Conservation (phyloP, 768 basidiomycete genomes). For the Lactifluus hygrophoroides region DNA sequence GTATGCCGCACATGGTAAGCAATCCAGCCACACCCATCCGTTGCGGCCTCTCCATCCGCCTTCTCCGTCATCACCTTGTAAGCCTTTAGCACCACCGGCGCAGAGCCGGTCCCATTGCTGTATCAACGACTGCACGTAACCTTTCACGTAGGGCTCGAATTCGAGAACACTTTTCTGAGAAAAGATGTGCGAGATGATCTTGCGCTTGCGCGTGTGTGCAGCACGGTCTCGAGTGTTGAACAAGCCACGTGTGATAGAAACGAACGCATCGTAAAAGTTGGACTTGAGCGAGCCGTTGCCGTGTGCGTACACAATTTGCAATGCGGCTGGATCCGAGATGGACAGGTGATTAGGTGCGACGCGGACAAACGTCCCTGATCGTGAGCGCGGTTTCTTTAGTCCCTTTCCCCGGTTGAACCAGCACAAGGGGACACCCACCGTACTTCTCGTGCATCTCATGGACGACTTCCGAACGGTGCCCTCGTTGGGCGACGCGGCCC, state of each 20-base stretch:
- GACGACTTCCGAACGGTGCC: constrained; percentile 30
- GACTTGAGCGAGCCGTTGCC: constrained; percentile 34
- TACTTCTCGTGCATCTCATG: constrained; percentile 35
- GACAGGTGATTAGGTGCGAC: constrained; percentile 40
- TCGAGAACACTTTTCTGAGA: constrained; percentile 78
- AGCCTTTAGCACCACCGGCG: constrained; percentile 41
- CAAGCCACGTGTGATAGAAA: constrained; percentile 43
- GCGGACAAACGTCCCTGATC: constrained; percentile 33
- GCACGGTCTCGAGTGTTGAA: constrained; percentile 67
- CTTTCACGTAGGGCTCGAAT: constrained; percentile 72
- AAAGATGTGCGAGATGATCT: constrained; percentile 82
- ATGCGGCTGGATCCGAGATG: constrained; percentile 37
- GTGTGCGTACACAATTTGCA: constrained; percentile 36
- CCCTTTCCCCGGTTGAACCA: background rate
- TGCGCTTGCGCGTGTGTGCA: constrained; percentile 81
- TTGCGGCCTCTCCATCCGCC: constrained; percentile 48
- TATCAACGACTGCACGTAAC: constrained; percentile 50
- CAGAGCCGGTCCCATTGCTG: constrained; percentile 66
- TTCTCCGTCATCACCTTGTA: constrained; percentile 46
- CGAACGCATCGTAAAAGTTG: constrained; percentile 37
- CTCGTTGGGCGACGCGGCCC: constrained; percentile 27
- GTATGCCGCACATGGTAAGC: constrained; percentile 52
- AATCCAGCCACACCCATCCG: constrained; percentile 66
- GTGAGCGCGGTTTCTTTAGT: background rate
- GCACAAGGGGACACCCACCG: constrained; percentile 24